These are phyloP conservation scores for Entoloma clypeatum DNA, from an alignment of 1,284 basidiomycete species.

Conservation along the genomic window DNA sequence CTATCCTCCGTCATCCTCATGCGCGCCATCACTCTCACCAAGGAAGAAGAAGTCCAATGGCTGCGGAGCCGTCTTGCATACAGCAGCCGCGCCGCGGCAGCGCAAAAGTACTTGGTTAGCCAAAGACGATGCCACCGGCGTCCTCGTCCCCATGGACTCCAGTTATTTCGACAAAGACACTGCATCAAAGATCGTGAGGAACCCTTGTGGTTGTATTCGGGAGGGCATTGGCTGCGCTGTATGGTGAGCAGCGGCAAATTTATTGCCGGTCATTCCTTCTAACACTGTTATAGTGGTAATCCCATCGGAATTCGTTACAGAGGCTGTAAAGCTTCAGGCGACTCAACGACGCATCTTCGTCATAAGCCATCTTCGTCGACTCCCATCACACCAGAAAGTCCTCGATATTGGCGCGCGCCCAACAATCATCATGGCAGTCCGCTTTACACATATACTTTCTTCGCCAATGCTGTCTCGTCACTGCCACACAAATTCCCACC, in stretches of 20 bases:
- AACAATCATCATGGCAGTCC: slow-evolving; percentile 15
- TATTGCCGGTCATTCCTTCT: slow-evolving; percentile 8
- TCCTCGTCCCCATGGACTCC: slow-evolving; percentile 49
- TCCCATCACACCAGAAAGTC: slow-evolving; percentile 40
- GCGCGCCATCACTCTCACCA: slow-evolving; percentile 9
- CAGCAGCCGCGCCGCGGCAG: slow-evolving; percentile 47
- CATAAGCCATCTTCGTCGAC: slow-evolving; percentile 23
- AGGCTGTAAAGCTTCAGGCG: slow-evolving; percentile 54
- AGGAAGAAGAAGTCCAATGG: slow-evolving; percentile 40
- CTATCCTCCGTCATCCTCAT: slow-evolving; percentile 27
- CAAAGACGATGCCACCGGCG: slow-evolving; percentile 42
- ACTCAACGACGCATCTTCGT: slow-evolving; percentile 38
- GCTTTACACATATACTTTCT: slow-evolving; percentile 45
- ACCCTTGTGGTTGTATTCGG: slow-evolving; percentile 57
- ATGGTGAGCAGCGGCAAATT: slow-evolving; percentile 40
- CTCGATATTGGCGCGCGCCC: slow-evolving; percentile 39
- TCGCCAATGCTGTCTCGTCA: slow-evolving; percentile 39
- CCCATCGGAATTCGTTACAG: slow-evolving; percentile 57
- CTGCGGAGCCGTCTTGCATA: slow-evolving; percentile 57
- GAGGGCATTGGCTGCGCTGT: slow-evolving; percentile 62
- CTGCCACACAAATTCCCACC: slow-evolving; percentile 20
- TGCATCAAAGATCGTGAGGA: slow-evolving; percentile 46
- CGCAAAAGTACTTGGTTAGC: slow-evolving; percentile 55
- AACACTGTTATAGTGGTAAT: slow-evolving; percentile 46
- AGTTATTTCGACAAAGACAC: slow-evolving; percentile 49